Evolutionary conservation across 441 rosid species (phyloP).

Genomic region (Brassica hybrid): DNA sequence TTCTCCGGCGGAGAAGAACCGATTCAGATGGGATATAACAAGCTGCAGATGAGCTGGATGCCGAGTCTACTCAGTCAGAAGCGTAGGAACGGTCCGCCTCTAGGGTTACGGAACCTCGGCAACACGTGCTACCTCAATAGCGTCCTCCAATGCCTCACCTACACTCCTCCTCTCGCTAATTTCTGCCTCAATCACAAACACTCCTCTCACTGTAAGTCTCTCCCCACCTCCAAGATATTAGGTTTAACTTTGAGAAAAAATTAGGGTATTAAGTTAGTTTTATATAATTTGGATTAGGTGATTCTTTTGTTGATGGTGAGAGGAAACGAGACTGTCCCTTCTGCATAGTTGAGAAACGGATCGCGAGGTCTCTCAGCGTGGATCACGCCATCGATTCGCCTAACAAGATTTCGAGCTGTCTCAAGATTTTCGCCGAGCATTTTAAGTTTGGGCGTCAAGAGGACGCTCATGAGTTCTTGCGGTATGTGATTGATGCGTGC

Average conservation of each 20-base stretch:
- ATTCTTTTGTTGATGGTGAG: conserved; percentile 57
- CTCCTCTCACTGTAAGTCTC: conserved; percentile 70
- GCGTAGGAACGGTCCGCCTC: conserved; percentile 78
- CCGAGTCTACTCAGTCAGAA: conserved; percentile 80
- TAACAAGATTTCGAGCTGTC: conserved; percentile 64
- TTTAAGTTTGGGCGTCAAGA: conserved; percentile 85
- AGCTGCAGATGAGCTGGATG: conserved; percentile 95
- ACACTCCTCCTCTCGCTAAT: conserved; percentile 98
- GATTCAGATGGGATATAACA: conserved; percentile 58
- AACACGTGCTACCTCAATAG: conserved; percentile 96
- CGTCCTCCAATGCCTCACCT: conserved; percentile 99
- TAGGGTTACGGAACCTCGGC: conserved; percentile 94
- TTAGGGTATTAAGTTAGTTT: too few relatives aligned
- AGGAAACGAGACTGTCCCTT: conserved; percentile 85
- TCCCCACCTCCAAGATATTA: neutral
- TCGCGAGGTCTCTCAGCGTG: conserved; percentile 68
- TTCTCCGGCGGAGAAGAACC: conserved; percentile 43
- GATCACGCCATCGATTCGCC: conserved; percentile 74
- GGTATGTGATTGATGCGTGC: conserved; percentile 92
- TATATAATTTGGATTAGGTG: conserved; percentile 50
- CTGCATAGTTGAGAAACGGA: conserved; percentile 82
- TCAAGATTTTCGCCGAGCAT: conserved; percentile 75
- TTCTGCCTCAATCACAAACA: conserved; percentile 85
- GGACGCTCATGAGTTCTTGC: conserved; percentile 96
- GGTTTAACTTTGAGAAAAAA: too few relatives aligned